Evolutionary conservation across 306 rosid genomes (phyloP), one percentile per base, ranked within the genome.

Genomic region (Alnus rubra): DNA sequence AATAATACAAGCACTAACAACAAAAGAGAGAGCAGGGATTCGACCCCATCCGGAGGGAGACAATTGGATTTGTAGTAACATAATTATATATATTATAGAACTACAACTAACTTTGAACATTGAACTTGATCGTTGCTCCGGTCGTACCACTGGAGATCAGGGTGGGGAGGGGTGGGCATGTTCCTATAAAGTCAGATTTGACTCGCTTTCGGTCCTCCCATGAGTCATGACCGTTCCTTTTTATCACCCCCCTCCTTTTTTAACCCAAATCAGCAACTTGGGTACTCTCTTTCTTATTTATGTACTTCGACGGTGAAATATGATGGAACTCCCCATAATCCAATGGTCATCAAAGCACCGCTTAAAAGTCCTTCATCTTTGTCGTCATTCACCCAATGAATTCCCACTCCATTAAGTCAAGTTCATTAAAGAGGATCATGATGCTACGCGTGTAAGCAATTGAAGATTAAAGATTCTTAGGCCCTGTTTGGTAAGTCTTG

Each of bases 121-220:
- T 4, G 5, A 42, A 5, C 45, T 42, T 42, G 7, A 42, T 42
- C 37, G 45, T 42, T 42, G 15, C 31, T 16, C 44, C 28, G 76
- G 74, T 73, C 54, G 75, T 30, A 74, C 33, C 82, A 86, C 87
- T 84, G 10, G 42, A 8, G 79, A 16, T 3, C n/a, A 1, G 1
- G 44, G 80, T 73, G 80, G 77, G 50, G 70, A 76, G 54, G 39
- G 74, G 52, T 81, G 67, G 89, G 87, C 78, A 74, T 74, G 87
- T 45, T 74, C 69, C 49, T 4, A 62, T 51, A 89, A 83, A 73
- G 79, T 52, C 14, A 73, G 33, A 30, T 31, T 81, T 86, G 85
- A 83, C 87, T 80, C 65, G 51, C 80, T 83, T 77, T 77, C 31
- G 12, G 49, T 45, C 62, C 31, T 69, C n/a, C n/a, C 44, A 28